A percentile compares a stretch with the other conserved stretches of the same genome.
These are phyloP conservation scores for Meyerozyma carpophila DNA, from an alignment of 1,139 yeast genomes.

Conservation along the genomic window DNA sequence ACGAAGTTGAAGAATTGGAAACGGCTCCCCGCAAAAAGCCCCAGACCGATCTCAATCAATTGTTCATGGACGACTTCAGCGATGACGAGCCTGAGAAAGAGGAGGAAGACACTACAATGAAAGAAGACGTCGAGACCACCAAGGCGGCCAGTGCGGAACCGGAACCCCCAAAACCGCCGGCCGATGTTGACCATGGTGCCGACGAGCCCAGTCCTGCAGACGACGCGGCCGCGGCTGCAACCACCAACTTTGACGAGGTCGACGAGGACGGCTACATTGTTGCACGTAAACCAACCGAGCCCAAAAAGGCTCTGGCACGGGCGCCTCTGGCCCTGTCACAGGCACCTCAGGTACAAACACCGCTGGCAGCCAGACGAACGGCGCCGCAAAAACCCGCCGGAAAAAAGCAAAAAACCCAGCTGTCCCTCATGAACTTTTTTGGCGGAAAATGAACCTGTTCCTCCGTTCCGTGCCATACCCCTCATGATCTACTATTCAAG, in stretches of 20 bases:
- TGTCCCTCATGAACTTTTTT: constrained; percentile 12
- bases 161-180: too few relatives aligned
- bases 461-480: neutral
- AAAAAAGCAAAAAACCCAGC: constrained; percentile 8
- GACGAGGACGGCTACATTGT: neutral
- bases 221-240: constrained; percentile 7
- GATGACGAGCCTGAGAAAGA: constrained; percentile 6
- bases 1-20: constrained; percentile 8
- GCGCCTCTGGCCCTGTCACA: too few relatives aligned
- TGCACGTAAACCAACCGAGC: constrained; percentile 1
- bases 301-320: neutral
- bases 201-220: constrained; percentile 5
- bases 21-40: constrained; percentile 5
- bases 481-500: neutral
- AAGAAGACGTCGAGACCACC: neutral
- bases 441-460: constrained; percentile 3
- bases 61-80: constrained; percentile 18
- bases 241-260: constrained; percentile 2
- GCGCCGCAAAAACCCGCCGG: constrained; percentile 2
- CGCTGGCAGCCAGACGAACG: constrained; percentile 3
- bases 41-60: constrained; percentile 10
- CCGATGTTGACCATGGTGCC: too few relatives aligned
- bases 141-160: too few relatives aligned
- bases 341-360: neutral
- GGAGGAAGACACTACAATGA: constrained; percentile 3